Conservation (phyloP, 1,284 basidiomycete species). For the Cystodermella granulosa region DNA sequence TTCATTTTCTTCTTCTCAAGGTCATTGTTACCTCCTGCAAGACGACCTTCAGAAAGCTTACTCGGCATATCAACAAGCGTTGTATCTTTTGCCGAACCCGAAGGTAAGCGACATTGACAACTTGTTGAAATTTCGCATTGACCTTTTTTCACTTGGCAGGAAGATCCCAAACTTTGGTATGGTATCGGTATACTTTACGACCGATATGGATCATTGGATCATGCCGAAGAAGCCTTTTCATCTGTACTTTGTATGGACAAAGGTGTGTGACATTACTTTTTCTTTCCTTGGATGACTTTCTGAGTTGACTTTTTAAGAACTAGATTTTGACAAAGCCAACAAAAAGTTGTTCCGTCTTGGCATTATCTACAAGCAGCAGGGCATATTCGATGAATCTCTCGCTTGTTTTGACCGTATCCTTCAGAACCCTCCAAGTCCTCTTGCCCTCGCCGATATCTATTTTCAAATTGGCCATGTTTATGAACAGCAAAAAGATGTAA, state of each 20-base stretch:
- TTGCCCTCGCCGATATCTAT: slow-evolving; percentile 98
- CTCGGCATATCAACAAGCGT: slow-evolving; percentile 95
- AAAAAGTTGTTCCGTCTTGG: slow-evolving; percentile 97
- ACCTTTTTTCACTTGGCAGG: too few relatives aligned
- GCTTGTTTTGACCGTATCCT: slow-evolving; percentile 95
- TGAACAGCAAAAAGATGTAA: slow-evolving; percentile 91
- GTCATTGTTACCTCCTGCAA: slow-evolving; percentile 98
- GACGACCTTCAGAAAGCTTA: slow-evolving; percentile 99
- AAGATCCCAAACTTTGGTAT: slow-evolving; percentile 99
- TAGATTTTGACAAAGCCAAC: slow-evolving; percentile 97
- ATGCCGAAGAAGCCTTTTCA: slow-evolving; percentile 96
- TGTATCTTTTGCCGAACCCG: slow-evolving; percentile 92
- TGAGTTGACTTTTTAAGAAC: slow-evolving; percentile 39
- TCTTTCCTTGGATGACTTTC: slow-evolving; percentile 20
- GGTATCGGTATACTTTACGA: slow-evolving; percentile 99
- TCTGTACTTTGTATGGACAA: slow-evolving; percentile 96
- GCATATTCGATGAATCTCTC: slow-evolving; percentile 82
- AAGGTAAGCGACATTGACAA: slow-evolving; percentile 47
- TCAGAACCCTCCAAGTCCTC: slow-evolving; percentile 88
- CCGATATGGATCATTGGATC: slow-evolving; percentile 95
- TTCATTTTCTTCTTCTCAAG: slow-evolving; percentile 37
- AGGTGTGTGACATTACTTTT: slow-evolving; percentile 46
- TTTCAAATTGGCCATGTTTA: slow-evolving; percentile 99
- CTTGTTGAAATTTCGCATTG: slow-evolving; percentile 16
- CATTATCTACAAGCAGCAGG: slow-evolving; percentile 99